Conservation (phyloP, 345 rosid genomes). For the Mangifera indica region DNA sequence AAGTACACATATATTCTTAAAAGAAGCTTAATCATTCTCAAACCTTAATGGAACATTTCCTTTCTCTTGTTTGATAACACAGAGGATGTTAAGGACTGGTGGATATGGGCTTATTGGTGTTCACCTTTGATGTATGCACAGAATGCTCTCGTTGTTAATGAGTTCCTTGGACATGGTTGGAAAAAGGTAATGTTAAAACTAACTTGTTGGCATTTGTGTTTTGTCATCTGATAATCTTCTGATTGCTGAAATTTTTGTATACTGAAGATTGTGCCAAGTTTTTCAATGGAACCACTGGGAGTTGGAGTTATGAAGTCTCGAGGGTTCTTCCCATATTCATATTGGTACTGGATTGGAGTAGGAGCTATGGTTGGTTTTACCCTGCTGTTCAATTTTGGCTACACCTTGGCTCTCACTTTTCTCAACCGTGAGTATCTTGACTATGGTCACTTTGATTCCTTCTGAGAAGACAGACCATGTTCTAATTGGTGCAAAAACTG, state of each 20-base stretch:
- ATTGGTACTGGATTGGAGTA: conserved; percentile 75
- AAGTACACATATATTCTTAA: not conserved
- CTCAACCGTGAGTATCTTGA: conserved; percentile 47
- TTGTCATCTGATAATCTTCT: not conserved
- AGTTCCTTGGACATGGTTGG: conserved; percentile 72
- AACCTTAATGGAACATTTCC: not conserved
- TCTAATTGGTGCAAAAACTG: not conserved
- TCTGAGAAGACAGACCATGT: not conserved
- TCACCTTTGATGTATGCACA: conserved; percentile 90
- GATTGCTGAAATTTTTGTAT: not conserved
- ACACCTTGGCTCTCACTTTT: conserved; percentile 51
- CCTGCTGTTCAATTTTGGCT: conserved; percentile 48
- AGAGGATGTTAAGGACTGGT: conserved; percentile 82
- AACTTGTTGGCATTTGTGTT: not conserved
- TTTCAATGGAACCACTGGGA: conserved; percentile 38
- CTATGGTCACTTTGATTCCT: conserved; percentile 10
- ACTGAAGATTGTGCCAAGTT: conserved; percentile 22
- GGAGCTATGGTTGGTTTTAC: conserved; percentile 52
- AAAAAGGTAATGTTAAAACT: conserved; percentile 38
- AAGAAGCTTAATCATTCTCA: not conserved
- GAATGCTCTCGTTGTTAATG: conserved; percentile 62
- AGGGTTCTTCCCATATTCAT: conserved; percentile 40
- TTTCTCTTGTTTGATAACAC: conserved; percentile 12
- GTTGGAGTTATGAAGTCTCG: conserved; percentile 42
- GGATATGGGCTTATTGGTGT: conserved; percentile 87